These are phyloP conservation scores for Phytopythium mirpurense DNA, from an alignment of 352 stramenopile species.

Conservation along the genomic window DNA sequence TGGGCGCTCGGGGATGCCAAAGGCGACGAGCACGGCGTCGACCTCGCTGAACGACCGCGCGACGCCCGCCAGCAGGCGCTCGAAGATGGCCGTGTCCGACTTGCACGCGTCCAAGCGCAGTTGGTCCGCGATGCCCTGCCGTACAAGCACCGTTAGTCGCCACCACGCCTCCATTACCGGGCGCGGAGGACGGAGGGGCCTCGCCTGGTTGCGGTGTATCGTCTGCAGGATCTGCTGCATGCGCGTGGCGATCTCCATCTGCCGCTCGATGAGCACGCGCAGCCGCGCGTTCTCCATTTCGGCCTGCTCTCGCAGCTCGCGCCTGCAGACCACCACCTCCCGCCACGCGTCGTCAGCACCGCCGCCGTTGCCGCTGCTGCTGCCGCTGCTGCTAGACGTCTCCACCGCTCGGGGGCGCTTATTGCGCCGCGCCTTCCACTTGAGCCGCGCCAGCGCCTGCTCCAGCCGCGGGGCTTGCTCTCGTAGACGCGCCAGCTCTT, in stretches of 20 bases:
- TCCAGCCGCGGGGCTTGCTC: constrained; percentile 6
- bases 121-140: constrained; percentile 17
- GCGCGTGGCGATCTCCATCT: constrained; percentile 53
- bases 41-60: constrained; percentile 6
- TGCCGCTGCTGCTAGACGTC: not conserved
- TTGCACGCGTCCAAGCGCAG: constrained; percentile 20
- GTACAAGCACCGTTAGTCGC: too few relatives aligned
- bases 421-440: constrained; percentile 11
- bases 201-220: constrained; percentile 7
- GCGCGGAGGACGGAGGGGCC: too few relatives aligned
- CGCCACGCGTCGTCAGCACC: constrained; percentile 31
- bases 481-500: constrained; percentile 4
- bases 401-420: constrained; percentile 23
- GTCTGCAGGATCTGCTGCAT: constrained; percentile 36
- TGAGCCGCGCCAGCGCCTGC: constrained; percentile 4
- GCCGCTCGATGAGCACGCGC: constrained; percentile 38
- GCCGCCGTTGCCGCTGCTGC: too few relatives aligned
- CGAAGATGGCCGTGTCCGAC: constrained; percentile 15
- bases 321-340: constrained; percentile 26
- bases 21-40: constrained; percentile 5
- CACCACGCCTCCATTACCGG: too few relatives aligned
- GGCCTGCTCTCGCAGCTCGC: constrained; percentile 34
- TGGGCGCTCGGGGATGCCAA: not conserved
- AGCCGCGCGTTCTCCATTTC: constrained; percentile 53
- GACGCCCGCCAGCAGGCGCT: constrained; percentile 5